Percentiles rank a stretch among this genome's conserved stretches.
phyloP scores from a whole-genome alignment of 164 flowering plant genomes.

The Hamamelis virginiana region DNA sequence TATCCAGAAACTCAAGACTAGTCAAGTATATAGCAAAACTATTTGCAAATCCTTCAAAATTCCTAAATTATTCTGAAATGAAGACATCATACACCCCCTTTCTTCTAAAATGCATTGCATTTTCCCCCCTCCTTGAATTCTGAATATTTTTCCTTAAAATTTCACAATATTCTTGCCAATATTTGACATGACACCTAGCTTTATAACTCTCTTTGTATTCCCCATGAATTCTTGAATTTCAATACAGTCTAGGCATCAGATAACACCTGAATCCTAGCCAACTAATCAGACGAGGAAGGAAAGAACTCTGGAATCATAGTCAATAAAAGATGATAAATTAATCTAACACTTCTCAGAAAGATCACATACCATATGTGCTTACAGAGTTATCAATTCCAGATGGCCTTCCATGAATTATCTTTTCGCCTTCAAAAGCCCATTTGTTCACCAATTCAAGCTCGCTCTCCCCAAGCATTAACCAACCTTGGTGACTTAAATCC shows the following conservation, averaged over 20 bases:
- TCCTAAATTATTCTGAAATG: not conserved
- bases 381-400: conserved; percentile 97
- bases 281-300: not conserved
- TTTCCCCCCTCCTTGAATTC: too few relatives aligned
- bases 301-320: not conserved
- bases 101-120: too few relatives aligned
- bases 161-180: too few relatives aligned
- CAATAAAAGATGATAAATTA: not conserved
- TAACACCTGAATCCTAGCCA: not conserved
- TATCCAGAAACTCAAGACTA: too few relatives aligned
- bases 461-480: conserved; percentile 52
- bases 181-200: too few relatives aligned
- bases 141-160: too few relatives aligned
- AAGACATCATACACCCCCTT: too few relatives aligned
- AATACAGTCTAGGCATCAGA: not conserved
- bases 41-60: too few relatives aligned
- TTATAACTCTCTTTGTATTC: too few relatives aligned
- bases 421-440: conserved; percentile 99
- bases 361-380: conserved; percentile 84
- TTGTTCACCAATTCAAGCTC: conserved; percentile 79
- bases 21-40: too few relatives aligned
- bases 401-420: conserved; percentile 95
- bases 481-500: conserved; percentile 54
- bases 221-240: too few relatives aligned
- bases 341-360: not conserved